Base-by-base conservation (phyloP, 805 yeast genomes). In the Candida ipomoeae region DNA sequence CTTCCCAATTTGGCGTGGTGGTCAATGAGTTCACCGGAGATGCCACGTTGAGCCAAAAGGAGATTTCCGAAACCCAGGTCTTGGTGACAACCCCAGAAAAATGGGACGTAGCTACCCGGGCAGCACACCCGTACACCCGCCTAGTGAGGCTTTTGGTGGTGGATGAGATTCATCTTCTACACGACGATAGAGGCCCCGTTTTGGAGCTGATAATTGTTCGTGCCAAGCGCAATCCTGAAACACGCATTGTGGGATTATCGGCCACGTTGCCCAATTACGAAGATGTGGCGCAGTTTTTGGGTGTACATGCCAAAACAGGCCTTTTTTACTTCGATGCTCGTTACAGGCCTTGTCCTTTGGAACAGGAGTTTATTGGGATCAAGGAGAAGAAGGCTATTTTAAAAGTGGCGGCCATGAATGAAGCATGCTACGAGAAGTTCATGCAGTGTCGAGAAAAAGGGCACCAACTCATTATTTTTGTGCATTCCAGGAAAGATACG, bases 81-180 rank as follows among this genome's bases (percentile, higher is more conserved):
- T 70, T 92, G 44, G 95, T 92, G 1, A 88, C 97, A 0, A 92
- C 99, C 0, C 98, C 98, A 0, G 99, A 94, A 63, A 92, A 90
- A 66, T 92, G 98, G 98, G 98, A 94, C 69, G 88, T 94, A 18
- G 84, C 91, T 14, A 91, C 97, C 0, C 78, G 99, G 69, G 92
- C 92, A 61, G 76, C 78, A 40, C 72, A 81, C 2, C 79, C 85
- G 21, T 85, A 83, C 58, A 79, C 84, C 0, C 75, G 79, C 34
- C 69, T 82, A 1, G 94, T 89, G 1, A 77, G 80, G 38, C 74
- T 92, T 20, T 67, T 92, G 8, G 85, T 92, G 26, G 82, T 94
- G 46, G 99, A 92, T 72, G 99, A 92, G 66, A 85, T 92, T 51
- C 99, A 92, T 74, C 73, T 92, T 46, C 72, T 92, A 55, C 97